Evolutionary conservation across 2,329 filamentous ascomycete genomes (phyloP).

Genomic region (Botrytis squamosa): DNA sequence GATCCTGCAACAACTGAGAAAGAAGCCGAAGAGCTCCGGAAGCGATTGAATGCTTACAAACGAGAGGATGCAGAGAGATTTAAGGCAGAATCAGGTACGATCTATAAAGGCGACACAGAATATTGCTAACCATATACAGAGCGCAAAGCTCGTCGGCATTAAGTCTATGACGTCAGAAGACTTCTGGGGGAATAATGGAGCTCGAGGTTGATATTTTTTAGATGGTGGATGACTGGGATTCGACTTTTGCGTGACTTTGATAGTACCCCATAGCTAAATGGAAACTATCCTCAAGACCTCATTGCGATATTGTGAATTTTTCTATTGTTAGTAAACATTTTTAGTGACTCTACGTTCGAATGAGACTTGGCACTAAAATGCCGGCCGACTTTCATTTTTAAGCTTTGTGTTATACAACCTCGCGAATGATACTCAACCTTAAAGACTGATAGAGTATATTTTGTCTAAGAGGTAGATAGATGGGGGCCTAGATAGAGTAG

Average conservation of each 20-base stretch:
- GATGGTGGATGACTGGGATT: neutral
- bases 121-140: neutral
- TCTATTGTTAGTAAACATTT: neutral
- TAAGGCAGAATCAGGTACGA: neutral
- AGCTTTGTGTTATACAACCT: neutral
- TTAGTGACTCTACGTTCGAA: neutral
- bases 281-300: no score
- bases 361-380: neutral
- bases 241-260: neutral
- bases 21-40: neutral
- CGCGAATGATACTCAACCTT: no score
- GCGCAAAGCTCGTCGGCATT: neutral
- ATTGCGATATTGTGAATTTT: neutral
- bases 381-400: neutral
- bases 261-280: neutral
- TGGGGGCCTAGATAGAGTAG: no score
- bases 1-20: neutral
- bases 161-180: neutral
- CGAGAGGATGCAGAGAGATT: neutral
- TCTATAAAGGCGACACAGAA: neutral
- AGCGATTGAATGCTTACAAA: neutral
- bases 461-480: no score
- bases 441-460: no score
- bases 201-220: neutral
- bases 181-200: neutral